Percentiles rank a stretch among this genome's conserved stretches.
Conservation (phyloP, 805 yeast genomes). For the Saturnispora silvae region DNA sequence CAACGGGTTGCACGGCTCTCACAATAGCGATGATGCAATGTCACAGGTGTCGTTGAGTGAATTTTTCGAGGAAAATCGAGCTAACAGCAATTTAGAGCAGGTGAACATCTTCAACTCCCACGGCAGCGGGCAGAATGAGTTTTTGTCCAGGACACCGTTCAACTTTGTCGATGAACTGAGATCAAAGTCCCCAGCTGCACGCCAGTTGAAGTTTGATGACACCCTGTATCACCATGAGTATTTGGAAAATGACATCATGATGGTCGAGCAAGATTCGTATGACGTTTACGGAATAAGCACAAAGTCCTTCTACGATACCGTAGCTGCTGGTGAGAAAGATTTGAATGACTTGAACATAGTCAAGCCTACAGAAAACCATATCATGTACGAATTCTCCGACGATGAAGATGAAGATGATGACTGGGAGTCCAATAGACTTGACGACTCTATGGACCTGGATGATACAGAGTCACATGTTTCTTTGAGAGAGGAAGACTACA, state of each 20-base stretch:
- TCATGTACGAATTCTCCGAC: slow-evolving; percentile 23
- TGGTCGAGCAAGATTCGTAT: slow-evolving; percentile 25
- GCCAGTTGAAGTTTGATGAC: background rate
- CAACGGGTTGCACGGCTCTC: background rate
- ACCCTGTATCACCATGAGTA: background rate
- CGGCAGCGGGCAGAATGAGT: slow-evolving; percentile 4
- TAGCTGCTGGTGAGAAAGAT: slow-evolving; percentile 10
- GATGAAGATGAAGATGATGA: slow-evolving; percentile 26
- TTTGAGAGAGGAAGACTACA: slow-evolving; percentile 9
- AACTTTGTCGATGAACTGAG: slow-evolving; percentile 1
- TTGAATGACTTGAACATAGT: slow-evolving; percentile 25
- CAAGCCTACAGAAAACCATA: slow-evolving; percentile 19
- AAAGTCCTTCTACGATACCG: slow-evolving; percentile 15
- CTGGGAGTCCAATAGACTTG: slow-evolving; percentile 18
- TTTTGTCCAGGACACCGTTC: background rate
- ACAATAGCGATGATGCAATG: background rate
- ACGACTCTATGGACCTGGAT: slow-evolving; percentile 23
- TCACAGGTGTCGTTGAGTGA: background rate
- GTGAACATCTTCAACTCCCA: slow-evolving; percentile 6
- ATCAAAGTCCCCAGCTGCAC: background rate
- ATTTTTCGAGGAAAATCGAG: background rate
- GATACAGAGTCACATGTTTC: slow-evolving; percentile 11
- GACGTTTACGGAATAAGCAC: slow-evolving; percentile 18
- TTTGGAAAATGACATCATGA: slow-evolving; percentile 18
- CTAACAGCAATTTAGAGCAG: background rate